Conservation (phyloP, 2,329 filamentous ascomycete species). For the Phaeosphaeria sp. region DNA sequence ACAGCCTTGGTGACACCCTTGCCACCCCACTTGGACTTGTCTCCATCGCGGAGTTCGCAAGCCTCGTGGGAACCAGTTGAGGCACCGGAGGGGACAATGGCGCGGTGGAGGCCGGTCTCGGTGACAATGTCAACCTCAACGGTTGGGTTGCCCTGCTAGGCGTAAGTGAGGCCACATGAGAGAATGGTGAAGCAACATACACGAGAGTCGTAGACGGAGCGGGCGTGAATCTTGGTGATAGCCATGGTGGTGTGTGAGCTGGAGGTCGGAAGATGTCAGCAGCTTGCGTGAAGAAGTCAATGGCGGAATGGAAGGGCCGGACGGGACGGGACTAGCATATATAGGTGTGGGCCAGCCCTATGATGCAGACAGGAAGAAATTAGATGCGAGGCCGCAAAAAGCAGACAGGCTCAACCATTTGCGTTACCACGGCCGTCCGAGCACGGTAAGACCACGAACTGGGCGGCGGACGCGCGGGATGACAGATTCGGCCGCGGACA, state of each 20-base stretch:
- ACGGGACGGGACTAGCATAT: constrained; percentile 25
- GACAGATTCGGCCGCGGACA: constrained; percentile 46
- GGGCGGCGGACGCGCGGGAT: constrained; percentile 31
- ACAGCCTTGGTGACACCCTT: constrained; percentile 65
- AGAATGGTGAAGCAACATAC: constrained; percentile 17
- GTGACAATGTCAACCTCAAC: constrained; percentile 98
- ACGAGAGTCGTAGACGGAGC: constrained; percentile 97
- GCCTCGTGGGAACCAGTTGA: constrained; percentile 72
- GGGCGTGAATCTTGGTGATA: constrained; percentile 63
- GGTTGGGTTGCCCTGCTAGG: constrained; percentile 80
- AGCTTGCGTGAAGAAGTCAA: constrained; percentile 29
- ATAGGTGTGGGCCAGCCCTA: constrained; percentile 26
- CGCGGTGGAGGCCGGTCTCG: constrained; percentile 94
- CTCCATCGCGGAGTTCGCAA: constrained; percentile 61
- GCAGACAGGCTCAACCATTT: constrained; percentile 35
- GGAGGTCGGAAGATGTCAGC: constrained; percentile 21
- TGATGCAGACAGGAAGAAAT: constrained; percentile 21
- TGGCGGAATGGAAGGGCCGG: constrained; percentile 21
- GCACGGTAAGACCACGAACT: constrained; percentile 24
- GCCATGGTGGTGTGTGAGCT: constrained; percentile 70
- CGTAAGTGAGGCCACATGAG: constrained; percentile 10
- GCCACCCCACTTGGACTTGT: constrained; percentile 61
- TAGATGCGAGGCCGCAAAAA: constrained; percentile 32
- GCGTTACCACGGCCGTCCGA: constrained; percentile 25
- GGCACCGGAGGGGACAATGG: constrained; percentile 95